Conservation (phyloP, 2,329 filamentous ascomycete genomes). For the Escovopsis weberi region DNA sequence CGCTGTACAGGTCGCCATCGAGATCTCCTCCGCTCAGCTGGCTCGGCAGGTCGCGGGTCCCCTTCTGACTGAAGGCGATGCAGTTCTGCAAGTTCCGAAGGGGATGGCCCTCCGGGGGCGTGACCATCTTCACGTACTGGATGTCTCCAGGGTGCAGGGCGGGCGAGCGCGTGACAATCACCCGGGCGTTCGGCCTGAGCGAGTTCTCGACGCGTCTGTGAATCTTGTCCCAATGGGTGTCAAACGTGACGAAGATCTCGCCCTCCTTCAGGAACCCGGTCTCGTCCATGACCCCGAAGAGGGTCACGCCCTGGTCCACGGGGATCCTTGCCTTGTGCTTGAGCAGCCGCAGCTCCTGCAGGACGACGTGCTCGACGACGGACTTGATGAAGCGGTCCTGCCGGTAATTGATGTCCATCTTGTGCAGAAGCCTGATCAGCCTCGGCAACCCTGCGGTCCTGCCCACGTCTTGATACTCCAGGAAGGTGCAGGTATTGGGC, state of each 20-base stretch:
- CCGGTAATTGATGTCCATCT: slow-evolving; percentile 48
- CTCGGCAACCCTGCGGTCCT: slow-evolving; percentile 43
- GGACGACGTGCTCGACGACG: slow-evolving; percentile 52
- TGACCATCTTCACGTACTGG: slow-evolving; percentile 47
- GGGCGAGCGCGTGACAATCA: slow-evolving; percentile 65
- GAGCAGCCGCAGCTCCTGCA: slow-evolving; percentile 56
- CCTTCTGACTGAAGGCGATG: slow-evolving; percentile 61
- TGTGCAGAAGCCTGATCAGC: slow-evolving; percentile 45
- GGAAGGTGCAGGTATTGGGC: slow-evolving; percentile 49
- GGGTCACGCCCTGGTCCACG: slow-evolving; percentile 53
- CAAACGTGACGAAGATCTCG: slow-evolving; percentile 52
- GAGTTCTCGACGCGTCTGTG: slow-evolving; percentile 14
- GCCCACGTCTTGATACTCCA: slow-evolving; percentile 48
- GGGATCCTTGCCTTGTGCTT: slow-evolving; percentile 70
- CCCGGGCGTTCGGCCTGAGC: slow-evolving; percentile 19
- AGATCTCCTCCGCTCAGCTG: slow-evolving; percentile 70
- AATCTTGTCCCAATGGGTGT: slow-evolving; percentile 18
- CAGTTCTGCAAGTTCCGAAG: slow-evolving; percentile 54
- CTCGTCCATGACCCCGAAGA: slow-evolving; percentile 78
- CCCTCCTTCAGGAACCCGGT: slow-evolving; percentile 51
- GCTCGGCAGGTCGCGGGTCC: slow-evolving; percentile 60
- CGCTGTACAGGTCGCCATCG: slow-evolving; percentile 68
- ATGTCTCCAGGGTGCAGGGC: slow-evolving; percentile 73
- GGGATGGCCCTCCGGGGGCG: slow-evolving; percentile 45
- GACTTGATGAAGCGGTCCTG: slow-evolving; percentile 55